Conservation (phyloP, 2,329 filamentous ascomycete species). For the Magnaporthales sp. region DNA sequence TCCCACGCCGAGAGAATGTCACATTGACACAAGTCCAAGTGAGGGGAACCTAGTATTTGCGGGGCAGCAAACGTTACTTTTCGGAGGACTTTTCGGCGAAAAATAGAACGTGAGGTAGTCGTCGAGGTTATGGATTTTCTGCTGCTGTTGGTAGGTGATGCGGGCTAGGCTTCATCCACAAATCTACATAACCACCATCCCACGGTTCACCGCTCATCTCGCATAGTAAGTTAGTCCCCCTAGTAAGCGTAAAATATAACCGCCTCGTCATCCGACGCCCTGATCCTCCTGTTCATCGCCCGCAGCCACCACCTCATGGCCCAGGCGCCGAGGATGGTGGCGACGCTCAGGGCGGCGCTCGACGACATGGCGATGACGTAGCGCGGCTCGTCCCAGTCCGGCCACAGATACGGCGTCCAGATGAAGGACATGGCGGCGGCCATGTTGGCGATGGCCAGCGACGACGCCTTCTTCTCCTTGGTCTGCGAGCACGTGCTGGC, state of each 20-base stretch:
- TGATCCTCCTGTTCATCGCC: constrained; percentile 15
- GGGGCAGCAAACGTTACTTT: no score
- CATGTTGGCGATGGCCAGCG: constrained; percentile 2
- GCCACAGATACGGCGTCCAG: constrained; percentile 33
- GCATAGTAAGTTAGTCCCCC: neutral
- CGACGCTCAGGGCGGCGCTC: constrained; percentile 8
- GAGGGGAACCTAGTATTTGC: neutral
- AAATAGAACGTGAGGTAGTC: no score
- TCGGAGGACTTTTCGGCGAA: no score
- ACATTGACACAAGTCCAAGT: neutral
- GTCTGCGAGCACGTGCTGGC: constrained; percentile 58
- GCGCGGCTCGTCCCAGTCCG: constrained; percentile 26
- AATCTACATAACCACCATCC: neutral
- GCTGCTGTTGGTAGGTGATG: no score
- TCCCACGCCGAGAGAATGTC: neutral
- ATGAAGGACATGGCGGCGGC: constrained; percentile 20
- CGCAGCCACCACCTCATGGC: constrained; percentile 12
- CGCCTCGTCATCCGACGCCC: constrained; percentile 12
- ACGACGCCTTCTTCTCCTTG: constrained; percentile 50
- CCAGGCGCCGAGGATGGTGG: constrained; percentile 11
- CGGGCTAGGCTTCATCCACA: no score
- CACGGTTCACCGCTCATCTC: neutral
- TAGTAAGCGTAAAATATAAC: constrained; percentile 15
- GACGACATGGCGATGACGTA: constrained; percentile 28
- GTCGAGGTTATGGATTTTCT: no score